These are phyloP conservation scores for Leptographium flavum DNA, from an alignment of 2,329 filamentous ascomycete genomes.

Conservation along the genomic window DNA sequence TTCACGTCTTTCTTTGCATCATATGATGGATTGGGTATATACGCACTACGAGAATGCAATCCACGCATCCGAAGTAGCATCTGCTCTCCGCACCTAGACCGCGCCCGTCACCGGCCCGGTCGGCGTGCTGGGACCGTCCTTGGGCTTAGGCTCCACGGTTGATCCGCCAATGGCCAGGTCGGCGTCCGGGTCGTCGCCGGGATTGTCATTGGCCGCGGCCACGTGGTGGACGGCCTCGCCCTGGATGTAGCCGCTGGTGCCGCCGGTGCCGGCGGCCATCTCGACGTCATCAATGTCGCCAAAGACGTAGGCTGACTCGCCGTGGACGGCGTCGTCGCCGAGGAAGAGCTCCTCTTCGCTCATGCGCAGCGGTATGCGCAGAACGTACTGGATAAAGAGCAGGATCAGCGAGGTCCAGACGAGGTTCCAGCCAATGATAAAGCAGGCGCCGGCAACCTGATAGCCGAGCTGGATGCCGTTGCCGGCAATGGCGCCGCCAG, in stretches of 20 bases:
- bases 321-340: conserved; percentile 32
- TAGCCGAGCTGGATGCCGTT: conserved; percentile 34
- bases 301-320: conserved; percentile 28
- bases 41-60: too few relatives aligned
- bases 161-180: conserved; percentile 12
- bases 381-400: conserved; percentile 34
- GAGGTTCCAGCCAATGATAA: conserved; percentile 34
- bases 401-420: conserved; percentile 34
- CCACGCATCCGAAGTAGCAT: too few relatives aligned
- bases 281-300: conserved; percentile 13
- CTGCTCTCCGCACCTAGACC: background rate
- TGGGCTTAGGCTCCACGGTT: conserved; percentile 9
- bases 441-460: conserved; percentile 32
- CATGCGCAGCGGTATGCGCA: conserved; percentile 31
- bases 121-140: conserved; percentile 1
- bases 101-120: too few relatives aligned
- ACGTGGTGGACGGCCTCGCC: conserved; percentile 9
- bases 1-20: too few relatives aligned
- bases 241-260: conserved; percentile 13
- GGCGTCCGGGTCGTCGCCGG: conserved; percentile 3
- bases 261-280: too few relatives aligned
- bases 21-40: too few relatives aligned
- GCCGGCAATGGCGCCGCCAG: conserved; percentile 33
- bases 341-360: conserved; percentile 27
- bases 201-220: background rate